These are phyloP conservation scores for Trichosporon faecale DNA, from an alignment of 1,284 basidiomycete genomes.

Conservation along the genomic window DNA sequence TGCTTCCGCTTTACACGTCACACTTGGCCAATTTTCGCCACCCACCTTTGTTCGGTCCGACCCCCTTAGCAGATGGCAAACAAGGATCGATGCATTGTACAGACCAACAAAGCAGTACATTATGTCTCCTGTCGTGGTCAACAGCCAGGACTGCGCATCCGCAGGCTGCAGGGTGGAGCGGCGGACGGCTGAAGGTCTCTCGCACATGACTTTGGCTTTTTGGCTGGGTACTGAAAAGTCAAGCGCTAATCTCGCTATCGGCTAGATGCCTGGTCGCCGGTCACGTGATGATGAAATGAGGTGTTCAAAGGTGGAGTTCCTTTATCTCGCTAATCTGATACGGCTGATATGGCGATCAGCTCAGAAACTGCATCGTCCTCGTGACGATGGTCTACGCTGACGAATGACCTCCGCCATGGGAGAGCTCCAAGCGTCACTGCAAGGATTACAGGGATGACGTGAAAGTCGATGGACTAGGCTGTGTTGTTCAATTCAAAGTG, in stretches of 20 bases:
- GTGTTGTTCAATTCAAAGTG: no score
- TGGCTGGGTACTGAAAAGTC: neutral
- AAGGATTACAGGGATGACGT: no score
- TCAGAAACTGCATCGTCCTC: neutral
- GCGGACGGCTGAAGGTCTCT: neutral
- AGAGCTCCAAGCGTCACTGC: no score
- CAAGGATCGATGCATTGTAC: no score
- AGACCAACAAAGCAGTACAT: no score
- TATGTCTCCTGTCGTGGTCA: no score
- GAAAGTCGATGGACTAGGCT: no score
- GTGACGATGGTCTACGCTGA: neutral
- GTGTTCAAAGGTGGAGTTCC: neutral
- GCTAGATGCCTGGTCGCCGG: neutral
- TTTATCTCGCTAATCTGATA: constrained; percentile 3
- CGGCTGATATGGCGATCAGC: neutral
- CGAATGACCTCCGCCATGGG: neutral
- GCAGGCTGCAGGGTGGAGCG: neutral
- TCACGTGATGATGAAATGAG: neutral
- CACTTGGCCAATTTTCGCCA: neutral
- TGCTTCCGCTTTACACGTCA: constrained; percentile 6
- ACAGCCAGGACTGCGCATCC: no score
- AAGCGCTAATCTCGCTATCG: neutral
- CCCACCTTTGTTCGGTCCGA: constrained; percentile 3
- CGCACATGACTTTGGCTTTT: neutral
- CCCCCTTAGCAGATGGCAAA: neutral